Evolutionary conservation across 2,329 filamentous ascomycete genomes (phyloP), one percentile per base, ranked within the genome.

Genomic region (Phyllosticta citriasiana): DNA sequence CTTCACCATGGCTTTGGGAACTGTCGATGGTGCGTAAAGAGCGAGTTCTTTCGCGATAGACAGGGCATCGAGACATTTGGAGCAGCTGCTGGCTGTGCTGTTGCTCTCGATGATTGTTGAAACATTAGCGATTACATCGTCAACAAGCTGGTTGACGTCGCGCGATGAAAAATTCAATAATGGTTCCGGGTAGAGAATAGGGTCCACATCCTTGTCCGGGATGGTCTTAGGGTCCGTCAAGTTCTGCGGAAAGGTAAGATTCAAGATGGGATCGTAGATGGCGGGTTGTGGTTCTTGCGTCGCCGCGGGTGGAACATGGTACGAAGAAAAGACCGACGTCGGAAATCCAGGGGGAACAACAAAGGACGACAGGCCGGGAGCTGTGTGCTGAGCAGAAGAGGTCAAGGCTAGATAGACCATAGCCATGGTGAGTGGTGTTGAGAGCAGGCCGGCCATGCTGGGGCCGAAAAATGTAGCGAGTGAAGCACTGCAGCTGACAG

Each of bases 201-300:
- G 79, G 66, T 85, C 82, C 6, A 71, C 64, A 61, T 79, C 77
- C 12, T 74, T 67, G 1, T 73, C 71, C 7, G 82, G 81, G 47
- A 84, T 78, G 0, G 74, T 79, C 30, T 77, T 71, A 1, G 82
- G 82, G 66, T 82, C 74, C 0, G 82, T 85, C 57, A 85, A 68
- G 63, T 83, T 81, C 33, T 77, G 70, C 1, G 80, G 80, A 61
- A 76, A 84, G 2, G 80, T 83, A 63, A 78, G 74, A 64, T 84
- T 80, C 55, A 83, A 68, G 27, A 84, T 71, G 0, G 80, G 79
- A 68, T 85, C 82, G 63, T 77, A 74, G 3, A 85, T 67, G 14
- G 76, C 77, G 27, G 80, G 80, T 65, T 83, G 80, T n/a, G 80
- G 80, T 67, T 82, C 73, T 63, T 74, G 70, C n/a, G 77, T 80